A percentile compares a stretch with the other conserved stretches of the same genome.
Conservation (phyloP, 495 filamentous ascomycete species). For the Hyaloscypha variabilis region DNA sequence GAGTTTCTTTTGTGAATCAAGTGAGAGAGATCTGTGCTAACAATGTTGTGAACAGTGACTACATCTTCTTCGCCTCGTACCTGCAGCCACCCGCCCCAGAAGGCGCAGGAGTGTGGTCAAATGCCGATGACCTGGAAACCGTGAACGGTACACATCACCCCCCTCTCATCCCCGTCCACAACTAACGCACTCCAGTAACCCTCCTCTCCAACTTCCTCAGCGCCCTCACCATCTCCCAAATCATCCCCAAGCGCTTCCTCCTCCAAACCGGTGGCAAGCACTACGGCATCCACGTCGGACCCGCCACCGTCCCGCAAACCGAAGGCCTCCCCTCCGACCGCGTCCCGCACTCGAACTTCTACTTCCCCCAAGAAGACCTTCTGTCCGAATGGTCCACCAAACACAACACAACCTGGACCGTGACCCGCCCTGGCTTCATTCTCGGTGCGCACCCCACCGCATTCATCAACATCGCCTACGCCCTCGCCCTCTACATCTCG, state of each 20-base stretch:
- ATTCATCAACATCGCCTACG: conserved; percentile 52
- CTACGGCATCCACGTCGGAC: conserved; percentile 55
- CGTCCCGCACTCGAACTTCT: conserved; percentile 51
- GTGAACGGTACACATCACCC: conserved; percentile 38
- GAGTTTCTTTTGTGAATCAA: not conserved
- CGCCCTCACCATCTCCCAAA: conserved; percentile 41
- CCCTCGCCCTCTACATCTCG: conserved; percentile 49
- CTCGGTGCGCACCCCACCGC: conserved; percentile 51
- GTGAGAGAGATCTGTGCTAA: not conserved
- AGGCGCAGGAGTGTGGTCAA: conserved; percentile 44
- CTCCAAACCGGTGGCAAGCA: conserved; percentile 55
- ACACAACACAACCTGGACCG: conserved; percentile 38
- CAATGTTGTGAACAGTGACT: conserved; percentile 35
- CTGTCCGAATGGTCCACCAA: conserved; percentile 39
- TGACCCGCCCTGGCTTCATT: conserved; percentile 49
- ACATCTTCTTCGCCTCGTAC: conserved; percentile 60
- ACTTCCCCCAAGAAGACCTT: conserved; percentile 54
- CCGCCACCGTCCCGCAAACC: conserved; percentile 42
- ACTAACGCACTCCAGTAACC: conserved; percentile 28
- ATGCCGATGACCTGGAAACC: conserved; percentile 45
- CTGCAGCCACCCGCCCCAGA: conserved; percentile 46
- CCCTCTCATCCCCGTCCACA: not conserved
- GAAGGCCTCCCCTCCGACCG: conserved; percentile 50
- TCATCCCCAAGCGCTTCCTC: conserved; percentile 49
- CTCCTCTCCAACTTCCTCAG: conserved; percentile 51